A percentile compares a stretch with the other conserved stretches of the same genome.
These are phyloP conservation scores for Closterium sp. DNA, from an alignment of 139 green algal genomes.

Conservation along the genomic window DNA sequence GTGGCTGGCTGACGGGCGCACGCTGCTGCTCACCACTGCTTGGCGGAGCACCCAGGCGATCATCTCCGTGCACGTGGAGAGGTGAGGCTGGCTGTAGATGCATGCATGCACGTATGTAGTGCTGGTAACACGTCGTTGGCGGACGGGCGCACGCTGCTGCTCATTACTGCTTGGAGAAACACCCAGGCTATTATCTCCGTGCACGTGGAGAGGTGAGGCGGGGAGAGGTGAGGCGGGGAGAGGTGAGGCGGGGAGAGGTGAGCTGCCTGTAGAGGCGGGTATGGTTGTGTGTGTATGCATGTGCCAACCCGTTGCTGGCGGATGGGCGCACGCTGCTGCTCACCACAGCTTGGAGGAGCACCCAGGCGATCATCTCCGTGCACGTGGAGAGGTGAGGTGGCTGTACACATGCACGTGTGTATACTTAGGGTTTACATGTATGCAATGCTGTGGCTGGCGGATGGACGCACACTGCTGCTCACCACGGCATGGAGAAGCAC, in stretches of 20 bases:
- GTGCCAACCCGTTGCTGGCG: too few species aligned
- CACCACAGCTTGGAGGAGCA: slow-evolving; percentile 71
- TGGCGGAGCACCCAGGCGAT: slow-evolving; percentile 68
- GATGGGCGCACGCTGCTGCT: slow-evolving; percentile 61
- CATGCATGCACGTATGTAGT: too few species aligned
- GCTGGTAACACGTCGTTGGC: neutral
- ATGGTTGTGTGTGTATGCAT: too few species aligned
- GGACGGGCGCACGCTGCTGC: slow-evolving; percentile 57
- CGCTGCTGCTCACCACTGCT: slow-evolving; percentile 69
- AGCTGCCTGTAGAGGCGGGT: too few species aligned
- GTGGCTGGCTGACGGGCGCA: slow-evolving; percentile 19
- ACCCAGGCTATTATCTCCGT: slow-evolving; percentile 63
- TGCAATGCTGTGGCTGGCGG: neutral
- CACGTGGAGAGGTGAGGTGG: slow-evolving; percentile 48
- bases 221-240: neutral
- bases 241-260: slow-evolving; percentile 10
- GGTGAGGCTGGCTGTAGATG: neutral
- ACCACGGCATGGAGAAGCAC: slow-evolving; percentile 71
- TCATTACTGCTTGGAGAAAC: slow-evolving; percentile 73
- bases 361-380: slow-evolving; percentile 62
- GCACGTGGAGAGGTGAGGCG: slow-evolving; percentile 41
- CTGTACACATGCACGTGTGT: too few species aligned
- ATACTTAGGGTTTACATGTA: too few species aligned
- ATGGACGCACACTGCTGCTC: slow-evolving; percentile 61
- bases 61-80: slow-evolving; percentile 60